Base-by-base conservation (phyloP, 2,329 filamentous ascomycete species). In the Trichothecium roseum region DNA sequence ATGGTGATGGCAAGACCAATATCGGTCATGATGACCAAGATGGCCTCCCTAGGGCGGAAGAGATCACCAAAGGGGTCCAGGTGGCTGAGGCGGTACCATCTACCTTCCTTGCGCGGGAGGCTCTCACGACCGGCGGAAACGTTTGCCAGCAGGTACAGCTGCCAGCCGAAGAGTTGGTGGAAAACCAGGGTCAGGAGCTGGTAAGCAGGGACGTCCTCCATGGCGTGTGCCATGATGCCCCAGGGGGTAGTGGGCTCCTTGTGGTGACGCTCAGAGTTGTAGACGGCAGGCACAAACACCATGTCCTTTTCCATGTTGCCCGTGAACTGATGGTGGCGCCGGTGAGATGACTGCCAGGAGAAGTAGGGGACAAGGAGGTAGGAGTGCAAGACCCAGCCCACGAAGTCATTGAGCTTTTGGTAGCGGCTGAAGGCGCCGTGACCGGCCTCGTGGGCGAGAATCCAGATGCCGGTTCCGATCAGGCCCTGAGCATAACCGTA, bases 341-440 rank as follows among this genome's bases (percentile, higher is more conserved):
- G 68, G 55, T 85, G 81, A 22, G 72, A 78, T 53, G 75, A 76
- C 59, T 81, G 77, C 80, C 80, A 84, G 33, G 72, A 76, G 61
- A 82, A 83, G 60, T 78, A 85, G 4, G 81, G 81, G 3, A 81
- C 78, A 42, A 80, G 55, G 28, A 84, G 64, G 40, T 69, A 63
- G 6, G 74, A 80, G 64, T 84, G 80, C n/a, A 76, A 56, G 33
- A 69, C 52, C 63, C 77, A 80, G 40, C 80, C 80, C 37, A 77
- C 61, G 13, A 66, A 52, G 48, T 80, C 68, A 54, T 83, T 83
- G 43, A 81, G 50, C 22, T 45, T 51, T 32, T 59, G 59, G 53
- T 71, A 64, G 16, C 59, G 54, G n/a, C 74, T 79, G 53, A 84
- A 79, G 32, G 78, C 76, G 14, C 74, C 72, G 53, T 84, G 80